These are phyloP conservation scores for Aspergillus sp. DNA, from an alignment of 2,329 filamentous ascomycete genomes.

Conservation along the genomic window DNA sequence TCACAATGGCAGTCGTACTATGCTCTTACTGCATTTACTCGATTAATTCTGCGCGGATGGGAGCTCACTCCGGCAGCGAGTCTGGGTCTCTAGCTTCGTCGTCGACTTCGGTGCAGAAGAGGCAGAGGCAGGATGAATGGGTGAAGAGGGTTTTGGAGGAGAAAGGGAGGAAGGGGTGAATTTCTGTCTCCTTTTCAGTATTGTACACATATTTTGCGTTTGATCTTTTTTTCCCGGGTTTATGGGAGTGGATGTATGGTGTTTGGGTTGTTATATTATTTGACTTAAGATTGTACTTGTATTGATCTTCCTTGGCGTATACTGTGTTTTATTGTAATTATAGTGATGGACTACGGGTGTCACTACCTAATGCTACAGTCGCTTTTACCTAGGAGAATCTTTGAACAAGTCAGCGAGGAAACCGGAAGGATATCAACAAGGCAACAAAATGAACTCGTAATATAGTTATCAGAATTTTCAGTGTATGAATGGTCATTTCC, in stretches of 20 bases:
- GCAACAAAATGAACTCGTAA: not conserved
- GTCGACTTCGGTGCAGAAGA: not conserved
- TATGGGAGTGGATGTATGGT: not conserved
- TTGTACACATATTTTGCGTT: not conserved
- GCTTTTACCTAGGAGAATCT: not conserved
- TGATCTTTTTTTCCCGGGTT: not conserved
- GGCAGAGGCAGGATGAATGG: conserved; percentile 19
- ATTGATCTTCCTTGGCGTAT: not conserved
- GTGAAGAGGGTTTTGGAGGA: conserved; percentile 34
- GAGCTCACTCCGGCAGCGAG: conserved; percentile 44
- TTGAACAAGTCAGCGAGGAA: not conserved
- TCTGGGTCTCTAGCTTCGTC: not conserved
- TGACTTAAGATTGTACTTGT: not conserved
- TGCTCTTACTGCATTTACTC: conserved; percentile 64
- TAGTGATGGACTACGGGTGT: not conserved
- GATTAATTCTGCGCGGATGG: conserved; percentile 65
- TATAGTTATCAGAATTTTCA: conserved; percentile 40
- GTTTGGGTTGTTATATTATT: not conserved
- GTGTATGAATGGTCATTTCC: conserved; percentile 41
- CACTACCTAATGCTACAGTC: not conserved
- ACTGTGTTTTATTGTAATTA: not conserved
- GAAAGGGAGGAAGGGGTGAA: conserved; percentile 19
- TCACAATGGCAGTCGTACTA: conserved; percentile 61
- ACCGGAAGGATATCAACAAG: not conserved
- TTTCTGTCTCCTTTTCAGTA: not conserved